A percentile compares a stretch with the other conserved stretches of the same genome.
phyloP scores from a whole-genome alignment of 768 basidiomycete genomes.

The Lentinula sp. region DNA sequence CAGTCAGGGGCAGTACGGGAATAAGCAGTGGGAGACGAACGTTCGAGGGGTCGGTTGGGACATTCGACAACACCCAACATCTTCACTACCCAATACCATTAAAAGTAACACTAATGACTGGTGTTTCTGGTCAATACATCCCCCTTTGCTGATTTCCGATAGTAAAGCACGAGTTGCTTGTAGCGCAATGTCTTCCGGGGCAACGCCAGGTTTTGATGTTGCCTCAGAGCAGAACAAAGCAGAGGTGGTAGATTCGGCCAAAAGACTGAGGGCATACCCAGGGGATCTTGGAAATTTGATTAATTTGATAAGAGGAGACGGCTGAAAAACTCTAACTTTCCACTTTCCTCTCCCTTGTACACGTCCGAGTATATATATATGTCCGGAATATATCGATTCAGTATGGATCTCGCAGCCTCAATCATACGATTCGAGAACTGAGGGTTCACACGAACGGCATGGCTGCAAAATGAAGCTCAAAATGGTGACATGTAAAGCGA shows the following conservation, averaged over 20 bases:
- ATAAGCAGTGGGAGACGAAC: slow-evolving; percentile 36
- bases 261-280: slow-evolving; percentile 85
- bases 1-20: slow-evolving; percentile 6
- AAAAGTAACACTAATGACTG: slow-evolving; percentile 80
- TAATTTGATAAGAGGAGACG: background rate
- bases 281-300: slow-evolving; percentile 64
- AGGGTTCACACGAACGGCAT: slow-evolving; percentile 93
- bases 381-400: slow-evolving; percentile 96
- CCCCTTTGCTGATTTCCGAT: slow-evolving; percentile 72
- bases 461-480: slow-evolving; percentile 37
- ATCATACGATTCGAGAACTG: slow-evolving; percentile 99
- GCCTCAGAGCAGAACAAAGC: slow-evolving; percentile 86
- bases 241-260: slow-evolving; percentile 90
- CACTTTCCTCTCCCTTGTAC: slow-evolving; percentile 95
- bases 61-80: slow-evolving; percentile 88
- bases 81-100: slow-evolving; percentile 97
- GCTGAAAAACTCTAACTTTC: slow-evolving; percentile 61
- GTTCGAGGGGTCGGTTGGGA: slow-evolving; percentile 77
- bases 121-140: slow-evolving; percentile 88
- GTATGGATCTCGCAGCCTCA: slow-evolving; percentile 83
- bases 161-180: slow-evolving; percentile 76
- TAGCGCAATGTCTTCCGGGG: slow-evolving; percentile 91
- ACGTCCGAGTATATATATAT: slow-evolving; percentile 98
- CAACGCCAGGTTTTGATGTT: slow-evolving; percentile 72
- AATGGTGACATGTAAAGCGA: background rate